phyloP scores from a whole-genome alignment of 495 filamentous ascomycete genomes.

The Neurospora sp. region DNA sequence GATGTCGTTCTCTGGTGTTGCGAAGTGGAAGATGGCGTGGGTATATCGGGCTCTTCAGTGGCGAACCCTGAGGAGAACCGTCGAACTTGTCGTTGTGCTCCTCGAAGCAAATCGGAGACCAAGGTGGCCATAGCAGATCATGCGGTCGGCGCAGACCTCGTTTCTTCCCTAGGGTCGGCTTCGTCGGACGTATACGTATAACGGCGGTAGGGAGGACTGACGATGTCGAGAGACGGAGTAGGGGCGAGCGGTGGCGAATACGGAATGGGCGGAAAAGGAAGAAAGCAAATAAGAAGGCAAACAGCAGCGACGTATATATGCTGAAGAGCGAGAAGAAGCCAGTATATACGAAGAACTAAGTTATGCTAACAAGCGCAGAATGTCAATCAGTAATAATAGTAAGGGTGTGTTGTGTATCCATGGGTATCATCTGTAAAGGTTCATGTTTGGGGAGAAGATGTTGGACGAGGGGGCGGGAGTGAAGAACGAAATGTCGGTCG shows the following conservation, averaged over 20 bases:
- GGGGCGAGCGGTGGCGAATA: not conserved
- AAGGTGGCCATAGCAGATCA: slow-evolving; percentile 57
- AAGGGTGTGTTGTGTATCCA: not conserved
- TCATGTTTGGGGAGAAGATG: not conserved
- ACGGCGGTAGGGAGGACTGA: slow-evolving; percentile 1
- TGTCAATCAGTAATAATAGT: not conserved
- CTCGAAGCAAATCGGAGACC: slow-evolving; percentile 48
- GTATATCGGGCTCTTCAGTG: slow-evolving; percentile 17
- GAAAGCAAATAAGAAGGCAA: not conserved
- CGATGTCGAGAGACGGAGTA: not conserved
- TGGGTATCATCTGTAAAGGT: not conserved
- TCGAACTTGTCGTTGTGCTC: slow-evolving; percentile 49
- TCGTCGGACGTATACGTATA: not conserved
- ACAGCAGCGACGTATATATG: not conserved
- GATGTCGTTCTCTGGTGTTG: slow-evolving; percentile 14
- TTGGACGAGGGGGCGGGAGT: not conserved
- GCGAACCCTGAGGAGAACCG: slow-evolving; percentile 46
- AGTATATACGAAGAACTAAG: not conserved
- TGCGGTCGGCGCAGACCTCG: not conserved
- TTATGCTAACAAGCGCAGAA: not conserved
- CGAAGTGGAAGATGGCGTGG: not conserved
- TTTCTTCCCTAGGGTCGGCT: not conserved
- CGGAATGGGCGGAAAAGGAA: not conserved
- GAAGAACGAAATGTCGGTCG: not conserved
- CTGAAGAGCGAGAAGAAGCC: not conserved